Base-by-base conservation (phyloP, 352 stramenopile species). In the Pythium vanterpoolii region DNA sequence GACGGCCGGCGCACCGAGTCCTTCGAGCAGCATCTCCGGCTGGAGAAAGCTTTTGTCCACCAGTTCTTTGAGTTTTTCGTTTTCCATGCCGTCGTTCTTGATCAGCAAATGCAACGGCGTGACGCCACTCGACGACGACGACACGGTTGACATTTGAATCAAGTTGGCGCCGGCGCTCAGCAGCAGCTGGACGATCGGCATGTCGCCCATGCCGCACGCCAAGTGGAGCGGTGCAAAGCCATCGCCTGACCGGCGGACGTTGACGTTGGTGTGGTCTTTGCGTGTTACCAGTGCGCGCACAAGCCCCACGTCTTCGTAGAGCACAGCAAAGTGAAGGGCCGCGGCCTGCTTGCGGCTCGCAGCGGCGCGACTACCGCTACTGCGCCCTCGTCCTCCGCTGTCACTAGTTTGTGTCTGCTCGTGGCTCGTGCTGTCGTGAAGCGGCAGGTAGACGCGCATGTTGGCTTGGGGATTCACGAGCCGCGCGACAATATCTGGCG, bases 211-310 rank as follows among this genome's bases (percentile, higher is more conserved):
- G 54, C 86, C 61, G 16, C 77, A 88, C 5, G 74, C 80, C n/a
- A 90, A 42, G 64, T 90, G 80, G 27, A 90, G 50, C 8, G 80
- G 77, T 6, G 80, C 83, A 50, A 85, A 90, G 1, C 80, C 76
- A 57, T 88, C 78, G 11, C 78, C 67, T 9, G 76, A 88, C 18
- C 80, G 66, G 0, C 70, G 67, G 1, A 90, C 80, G 39, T 88
- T 82, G 4, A 85, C 76, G 31, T 83, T 83, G 14, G 79, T 72
- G 49, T 76, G 52, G 44, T 69, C 64, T 14, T 64, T 50, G 10
- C 50, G 67, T 0, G 24, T 28, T 13, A 87, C 56, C 1, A 90
- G 68, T 24, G 65, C 59, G 6, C 60, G 52, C 5, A 77, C 74
- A 14, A 87, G 68, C 1, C 49, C 62, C 4, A 71, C 18, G 18